phyloP scores from a whole-genome alignment of 2,329 filamentous ascomycete genomes.

The Arthrobotrys entomopaga region DNA sequence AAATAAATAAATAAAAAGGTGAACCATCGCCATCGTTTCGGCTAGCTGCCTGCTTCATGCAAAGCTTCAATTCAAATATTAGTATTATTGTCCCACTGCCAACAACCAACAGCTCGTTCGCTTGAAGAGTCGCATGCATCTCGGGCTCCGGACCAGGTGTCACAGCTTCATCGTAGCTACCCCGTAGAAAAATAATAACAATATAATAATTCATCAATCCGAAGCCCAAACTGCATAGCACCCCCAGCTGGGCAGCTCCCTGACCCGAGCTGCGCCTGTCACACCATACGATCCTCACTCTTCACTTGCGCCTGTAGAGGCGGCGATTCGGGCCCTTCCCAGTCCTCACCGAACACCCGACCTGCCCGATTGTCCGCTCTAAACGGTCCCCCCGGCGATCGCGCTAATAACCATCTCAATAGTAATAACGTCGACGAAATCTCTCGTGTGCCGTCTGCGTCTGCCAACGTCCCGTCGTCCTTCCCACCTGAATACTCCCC shows the following conservation, averaged over 20 bases:
- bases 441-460: conserved; percentile 28
- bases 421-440: conserved; percentile 28
- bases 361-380: conserved; percentile 51
- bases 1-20: not conserved
- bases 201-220: too few relatives aligned
- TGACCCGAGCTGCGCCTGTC: conserved; percentile 9
- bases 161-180: not conserved
- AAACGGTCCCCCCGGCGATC: conserved; percentile 13
- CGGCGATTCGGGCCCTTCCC: conserved; percentile 47
- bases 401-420: conserved; percentile 11
- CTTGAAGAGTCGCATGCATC: not conserved
- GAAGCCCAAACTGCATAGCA: not conserved
- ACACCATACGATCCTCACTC: conserved; percentile 53
- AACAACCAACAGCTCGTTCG: not conserved
- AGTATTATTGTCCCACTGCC: not conserved
- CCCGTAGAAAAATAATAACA: not conserved
- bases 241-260: conserved; percentile 49
- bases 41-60: too few relatives aligned
- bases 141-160: too few relatives aligned
- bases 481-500: conserved; percentile 47
- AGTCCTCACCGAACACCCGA: conserved; percentile 48
- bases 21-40: not conserved
- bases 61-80: not conserved
- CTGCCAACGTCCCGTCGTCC: conserved; percentile 2
- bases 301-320: conserved; percentile 52